Percentiles rank a stretch among this genome's conserved stretches.
Evolutionary conservation across 164 flowering plant species (phyloP).

Genomic region (Houttuynia cordata): DNA sequence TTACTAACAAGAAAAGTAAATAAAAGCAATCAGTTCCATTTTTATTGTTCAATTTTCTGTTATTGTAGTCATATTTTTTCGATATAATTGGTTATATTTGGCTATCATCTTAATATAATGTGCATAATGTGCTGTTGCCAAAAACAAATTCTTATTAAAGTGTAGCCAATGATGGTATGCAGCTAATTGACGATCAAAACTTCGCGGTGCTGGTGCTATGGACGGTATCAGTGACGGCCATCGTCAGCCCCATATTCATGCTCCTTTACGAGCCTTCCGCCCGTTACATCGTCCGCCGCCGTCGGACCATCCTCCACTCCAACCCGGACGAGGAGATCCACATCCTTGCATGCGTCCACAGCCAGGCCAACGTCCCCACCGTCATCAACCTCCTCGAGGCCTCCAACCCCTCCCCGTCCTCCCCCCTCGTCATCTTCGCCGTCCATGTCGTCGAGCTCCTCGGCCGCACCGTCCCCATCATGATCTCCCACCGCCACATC

Average conservation of each 20-base stretch:
- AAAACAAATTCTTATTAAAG: too few species aligned
- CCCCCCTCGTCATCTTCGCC: slow-evolving; percentile 33
- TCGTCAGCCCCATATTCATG: slow-evolving; percentile 37
- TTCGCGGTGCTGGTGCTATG: slow-evolving; percentile 38
- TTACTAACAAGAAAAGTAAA: too few species aligned
- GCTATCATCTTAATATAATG: too few species aligned
- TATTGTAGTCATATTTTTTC: too few species aligned
- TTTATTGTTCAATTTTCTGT: too few species aligned
- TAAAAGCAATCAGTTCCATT: too few species aligned
- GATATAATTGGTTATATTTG: too few species aligned
- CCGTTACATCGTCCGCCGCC: slow-evolving; percentile 30
- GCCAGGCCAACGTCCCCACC: not conserved
- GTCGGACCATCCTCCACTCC: slow-evolving; percentile 53
- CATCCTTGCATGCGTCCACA: slow-evolving; percentile 20
- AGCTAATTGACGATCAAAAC: slow-evolving; percentile 26
- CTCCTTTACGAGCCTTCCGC: slow-evolving; percentile 49
- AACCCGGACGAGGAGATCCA: slow-evolving; percentile 27
- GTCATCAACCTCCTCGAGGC: not conserved
- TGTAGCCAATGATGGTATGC: slow-evolving; percentile 5
- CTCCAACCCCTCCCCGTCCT: slow-evolving; percentile 18
- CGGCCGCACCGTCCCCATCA: slow-evolving; percentile 20
- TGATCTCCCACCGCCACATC: slow-evolving; percentile 10
- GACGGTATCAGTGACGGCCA: slow-evolving; percentile 17
- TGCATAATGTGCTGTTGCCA: too few species aligned
- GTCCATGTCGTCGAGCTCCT: slow-evolving; percentile 43